phyloP scores from a whole-genome alignment of 495 filamentous ascomycete genomes.

The Talaromyces ruber region DNA sequence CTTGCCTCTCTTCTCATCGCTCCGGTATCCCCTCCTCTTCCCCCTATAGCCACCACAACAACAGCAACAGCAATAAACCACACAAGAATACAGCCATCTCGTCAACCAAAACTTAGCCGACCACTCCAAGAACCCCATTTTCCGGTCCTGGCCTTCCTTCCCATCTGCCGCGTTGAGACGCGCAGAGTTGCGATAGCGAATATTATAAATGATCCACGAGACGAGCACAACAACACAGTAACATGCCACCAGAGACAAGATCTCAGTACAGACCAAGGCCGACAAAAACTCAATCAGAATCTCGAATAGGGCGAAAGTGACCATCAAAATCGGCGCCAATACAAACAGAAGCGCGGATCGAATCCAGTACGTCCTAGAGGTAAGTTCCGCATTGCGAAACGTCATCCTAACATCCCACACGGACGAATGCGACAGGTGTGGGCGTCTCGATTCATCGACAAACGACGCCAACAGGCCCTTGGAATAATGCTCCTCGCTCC shows the following conservation, averaged over 20 bases:
- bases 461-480: background rate
- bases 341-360: background rate
- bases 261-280: background rate
- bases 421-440: background rate
- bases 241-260: background rate
- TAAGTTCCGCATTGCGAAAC: background rate
- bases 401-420: background rate
- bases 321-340: background rate
- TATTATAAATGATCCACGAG: background rate
- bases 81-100: background rate
- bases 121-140: background rate
- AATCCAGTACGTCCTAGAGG: background rate
- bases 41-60: background rate
- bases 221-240: background rate
- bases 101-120: conserved; percentile 1
- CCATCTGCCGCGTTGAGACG: background rate
- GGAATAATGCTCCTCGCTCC: background rate
- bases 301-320: background rate
- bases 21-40: conserved; percentile 1
- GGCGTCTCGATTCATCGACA: background rate
- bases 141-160: background rate
- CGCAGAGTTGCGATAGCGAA: background rate
- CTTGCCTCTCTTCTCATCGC: background rate
- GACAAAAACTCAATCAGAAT: background rate
- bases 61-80: background rate